Evolutionary conservation across 495 filamentous ascomycete species (phyloP), one percentile per base, ranked within the genome.

Genomic region (Ramalina peruviana): DNA sequence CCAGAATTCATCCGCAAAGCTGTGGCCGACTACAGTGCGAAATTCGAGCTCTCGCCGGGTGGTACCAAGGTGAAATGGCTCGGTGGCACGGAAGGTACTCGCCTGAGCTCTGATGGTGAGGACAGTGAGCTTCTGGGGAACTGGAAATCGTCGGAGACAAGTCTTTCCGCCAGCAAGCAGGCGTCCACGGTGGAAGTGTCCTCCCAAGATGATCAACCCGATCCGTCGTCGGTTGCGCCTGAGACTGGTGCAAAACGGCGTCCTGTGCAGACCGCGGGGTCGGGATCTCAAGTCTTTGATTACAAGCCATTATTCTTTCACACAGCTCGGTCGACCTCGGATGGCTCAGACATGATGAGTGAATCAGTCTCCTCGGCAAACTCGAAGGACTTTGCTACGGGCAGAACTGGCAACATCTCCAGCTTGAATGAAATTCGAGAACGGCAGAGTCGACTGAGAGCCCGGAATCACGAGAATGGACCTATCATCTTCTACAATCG

Each of bases 401-500:
- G 51, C 50, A 61, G n/a, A 66, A 72, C 50, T 37, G 39, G 36
- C 30, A n/a, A 40, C 3, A 48, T 51, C 9, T 52, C 55, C n/a
- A 54, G 52, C 40, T 51, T 40, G 7, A 43, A 58, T 37, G 54
- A 16, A 17, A 40, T 52, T 6, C 56, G 36, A n/a, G 48, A 53
- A 46, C 16, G 37, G 36, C 36, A 52, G 45, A 12, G 54, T 46
- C 49, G 62, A 48, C 49, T 62, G 46, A 50, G 63, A 43, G 64
- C 66, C 53, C 59, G 64, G 36, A 71, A 72, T 64, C 69, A 46
- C 66, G 71, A 71, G 16, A 80, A 78, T 56, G 85, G 86, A 12
- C 81, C 85, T 17, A 86, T 88, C 55, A 83, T 87, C 43, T 90
- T 83, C 60, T 90, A 88, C 62, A 83, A 80, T 48, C 75, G 78